Evolutionary conservation across 2,329 filamentous ascomycete species (phyloP).

Genomic region (Trichoderma citrinoviride): DNA sequence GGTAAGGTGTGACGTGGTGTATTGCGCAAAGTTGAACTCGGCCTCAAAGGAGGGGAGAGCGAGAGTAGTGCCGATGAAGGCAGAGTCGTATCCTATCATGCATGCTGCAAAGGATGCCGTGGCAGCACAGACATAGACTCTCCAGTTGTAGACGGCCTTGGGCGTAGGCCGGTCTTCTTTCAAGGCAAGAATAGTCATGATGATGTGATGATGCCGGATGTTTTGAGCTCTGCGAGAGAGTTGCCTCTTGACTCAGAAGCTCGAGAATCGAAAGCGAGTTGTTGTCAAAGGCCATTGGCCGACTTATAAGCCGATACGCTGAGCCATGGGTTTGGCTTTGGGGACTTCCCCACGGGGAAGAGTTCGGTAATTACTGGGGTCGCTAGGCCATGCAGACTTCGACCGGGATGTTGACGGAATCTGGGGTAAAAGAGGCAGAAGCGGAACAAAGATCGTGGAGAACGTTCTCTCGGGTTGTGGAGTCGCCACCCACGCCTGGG

Average conservation of each 20-base stretch:
- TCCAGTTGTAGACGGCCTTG: conserved; percentile 16
- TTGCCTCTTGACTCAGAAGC: background rate
- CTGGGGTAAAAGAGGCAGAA: conserved; percentile 2
- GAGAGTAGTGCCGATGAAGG: conserved; percentile 17
- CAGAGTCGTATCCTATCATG: conserved; percentile 17
- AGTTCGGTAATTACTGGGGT: background rate
- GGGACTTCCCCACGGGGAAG: conserved; percentile 17
- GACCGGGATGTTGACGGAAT: background rate
- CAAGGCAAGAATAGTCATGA: conserved; percentile 6
- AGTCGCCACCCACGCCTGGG: conserved; percentile 6
- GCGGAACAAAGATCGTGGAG: conserved; percentile 6
- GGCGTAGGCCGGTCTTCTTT: conserved; percentile 18
- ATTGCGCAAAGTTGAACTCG: conserved; percentile 14
- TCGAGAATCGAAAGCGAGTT: background rate
- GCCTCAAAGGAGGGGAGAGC: conserved; percentile 14
- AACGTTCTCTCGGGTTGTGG: background rate
- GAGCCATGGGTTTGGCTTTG: background rate
- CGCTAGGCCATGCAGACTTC: background rate
- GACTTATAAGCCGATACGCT: conserved; percentile 2
- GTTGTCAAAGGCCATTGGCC: background rate
- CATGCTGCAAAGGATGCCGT: conserved; percentile 18
- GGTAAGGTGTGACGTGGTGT: background rate
- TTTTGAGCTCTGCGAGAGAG: background rate
- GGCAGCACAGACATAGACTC: conserved; percentile 14
- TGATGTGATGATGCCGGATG: conserved; percentile 2